Evolutionary conservation across 2,329 filamentous ascomycete genomes (phyloP).

Genomic region (Trichoderma pleuroti): DNA sequence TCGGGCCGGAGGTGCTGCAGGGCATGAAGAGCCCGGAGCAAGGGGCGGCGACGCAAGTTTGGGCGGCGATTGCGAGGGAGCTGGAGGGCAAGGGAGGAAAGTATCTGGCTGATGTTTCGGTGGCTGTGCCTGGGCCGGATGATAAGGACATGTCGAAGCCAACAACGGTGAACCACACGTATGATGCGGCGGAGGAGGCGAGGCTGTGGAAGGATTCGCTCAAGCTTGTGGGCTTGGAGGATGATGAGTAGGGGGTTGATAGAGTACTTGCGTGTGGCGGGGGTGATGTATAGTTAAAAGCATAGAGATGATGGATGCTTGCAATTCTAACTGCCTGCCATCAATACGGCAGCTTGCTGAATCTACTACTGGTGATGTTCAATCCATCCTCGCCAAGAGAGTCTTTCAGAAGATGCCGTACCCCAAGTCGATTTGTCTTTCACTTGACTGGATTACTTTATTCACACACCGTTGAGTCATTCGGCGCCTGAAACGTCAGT

Average conservation of each 20-base stretch:
- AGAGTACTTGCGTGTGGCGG: not conserved
- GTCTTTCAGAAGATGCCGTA: not conserved
- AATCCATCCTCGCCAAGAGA: not conserved
- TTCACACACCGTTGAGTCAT: not conserved
- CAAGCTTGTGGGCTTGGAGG: slow-evolving; percentile 15
- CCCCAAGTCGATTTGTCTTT: not conserved
- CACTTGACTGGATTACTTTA: not conserved
- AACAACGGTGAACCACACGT: slow-evolving; percentile 29
- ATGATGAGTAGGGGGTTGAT: not conserved
- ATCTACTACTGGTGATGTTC: not conserved
- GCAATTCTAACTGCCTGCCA: not conserved
- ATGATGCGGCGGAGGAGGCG: slow-evolving; percentile 37
- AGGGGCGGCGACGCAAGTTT: slow-evolving; percentile 47
- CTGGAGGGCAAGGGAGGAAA: slow-evolving; percentile 45
- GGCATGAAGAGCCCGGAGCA: slow-evolving; percentile 29
- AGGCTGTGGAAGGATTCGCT: slow-evolving; percentile 37
- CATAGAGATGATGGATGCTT: not conserved
- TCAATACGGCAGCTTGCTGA: not conserved
- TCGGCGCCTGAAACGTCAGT: rapidly evolving
- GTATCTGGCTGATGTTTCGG: slow-evolving; percentile 44
- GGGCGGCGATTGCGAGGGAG: slow-evolving; percentile 40
- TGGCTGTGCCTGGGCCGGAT: slow-evolving; percentile 23
- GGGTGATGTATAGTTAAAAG: not conserved
- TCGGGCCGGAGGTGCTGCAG: not conserved
- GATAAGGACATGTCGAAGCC: not conserved